Evolutionary conservation across 129 eudicot species (phyloP).

Genomic region (Lactuca saligna): DNA sequence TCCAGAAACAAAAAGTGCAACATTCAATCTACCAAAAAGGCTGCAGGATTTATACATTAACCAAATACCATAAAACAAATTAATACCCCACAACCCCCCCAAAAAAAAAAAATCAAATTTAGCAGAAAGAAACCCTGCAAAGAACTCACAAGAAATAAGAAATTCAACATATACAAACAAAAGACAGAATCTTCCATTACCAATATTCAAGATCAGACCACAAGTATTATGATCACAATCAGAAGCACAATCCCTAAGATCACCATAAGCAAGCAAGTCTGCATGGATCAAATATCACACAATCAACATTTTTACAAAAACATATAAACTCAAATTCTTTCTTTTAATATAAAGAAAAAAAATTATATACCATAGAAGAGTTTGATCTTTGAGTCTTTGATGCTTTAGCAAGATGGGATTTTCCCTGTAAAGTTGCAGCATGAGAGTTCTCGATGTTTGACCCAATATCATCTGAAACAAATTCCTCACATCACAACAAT

Average conservation of each 20-base stretch:
- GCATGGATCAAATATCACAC: constrained; percentile 27
- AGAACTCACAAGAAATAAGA: neutral
- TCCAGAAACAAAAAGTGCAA: constrained; percentile 10
- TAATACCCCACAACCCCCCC: neutral
- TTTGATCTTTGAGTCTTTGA: constrained; percentile 82
- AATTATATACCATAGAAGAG: constrained; percentile 71
- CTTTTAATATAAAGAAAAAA: neutral
- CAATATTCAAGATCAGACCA: constrained; percentile 37
- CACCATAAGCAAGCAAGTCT: constrained; percentile 93
- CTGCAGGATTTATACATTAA: constrained; percentile 20
- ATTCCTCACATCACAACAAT: neutral
- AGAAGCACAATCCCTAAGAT: constrained; percentile 86
- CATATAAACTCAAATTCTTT: neutral
- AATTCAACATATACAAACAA: constrained; percentile 24
- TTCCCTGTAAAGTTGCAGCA: constrained; percentile 90
- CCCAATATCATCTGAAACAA: constrained; percentile 77
- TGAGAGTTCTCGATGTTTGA: constrained; percentile 72
- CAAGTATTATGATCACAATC: constrained; percentile 70
- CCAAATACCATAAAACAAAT: constrained; percentile 20
- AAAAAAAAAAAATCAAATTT: neutral
- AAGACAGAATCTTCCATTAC: constrained; percentile 8
- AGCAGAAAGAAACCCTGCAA: constrained; percentile 26
- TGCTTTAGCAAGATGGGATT: constrained; percentile 81
- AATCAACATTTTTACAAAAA: neutral
- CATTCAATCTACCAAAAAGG: constrained; percentile 21